Conservation (phyloP, 2,329 filamentous ascomycete species). For the Alternaria sp. region DNA sequence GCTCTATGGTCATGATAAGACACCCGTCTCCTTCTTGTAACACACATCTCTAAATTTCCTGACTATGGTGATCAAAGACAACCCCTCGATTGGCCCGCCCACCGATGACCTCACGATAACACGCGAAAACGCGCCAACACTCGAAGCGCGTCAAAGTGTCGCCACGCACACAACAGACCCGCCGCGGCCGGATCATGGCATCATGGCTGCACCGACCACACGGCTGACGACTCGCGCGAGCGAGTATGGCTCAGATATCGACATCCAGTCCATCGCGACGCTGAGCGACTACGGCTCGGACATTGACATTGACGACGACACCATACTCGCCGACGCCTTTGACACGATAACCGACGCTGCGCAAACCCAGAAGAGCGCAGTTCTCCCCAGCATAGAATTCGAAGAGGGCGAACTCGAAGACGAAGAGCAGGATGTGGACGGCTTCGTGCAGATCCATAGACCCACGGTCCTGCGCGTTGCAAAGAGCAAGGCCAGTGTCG, state of each 20-base stretch:
- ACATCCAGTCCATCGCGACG: slow-evolving; percentile 50
- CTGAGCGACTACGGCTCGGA: slow-evolving; percentile 71
- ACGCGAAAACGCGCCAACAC: slow-evolving; percentile 20
- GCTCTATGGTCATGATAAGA: neutral
- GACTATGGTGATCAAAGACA: neutral
- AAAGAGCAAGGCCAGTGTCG: slow-evolving; percentile 6
- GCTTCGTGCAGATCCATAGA: slow-evolving; percentile 56
- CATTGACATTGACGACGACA: slow-evolving; percentile 66
- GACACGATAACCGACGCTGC: slow-evolving; percentile 12
- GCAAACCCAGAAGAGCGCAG: slow-evolving; percentile 7
- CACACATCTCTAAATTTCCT: neutral
- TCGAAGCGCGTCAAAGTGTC: slow-evolving; percentile 15
- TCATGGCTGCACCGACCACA: slow-evolving; percentile 28
- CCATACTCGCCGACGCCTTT: slow-evolving; percentile 33
- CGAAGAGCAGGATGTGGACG: slow-evolving; percentile 38
- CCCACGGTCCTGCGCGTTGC: slow-evolving; percentile 28
- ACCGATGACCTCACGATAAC: slow-evolving; percentile 22
- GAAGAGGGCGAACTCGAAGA: slow-evolving; percentile 28
- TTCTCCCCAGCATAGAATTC: slow-evolving; percentile 32
- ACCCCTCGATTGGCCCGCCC: slow-evolving; percentile 4
- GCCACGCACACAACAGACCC: slow-evolving; percentile 10
- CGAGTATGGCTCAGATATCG: slow-evolving; percentile 71
- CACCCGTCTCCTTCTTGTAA: neutral
- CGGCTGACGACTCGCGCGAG: slow-evolving; percentile 43
- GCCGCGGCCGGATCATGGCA: slow-evolving; percentile 25